These are phyloP conservation scores for Helicostylum pulchrum DNA, from an alignment of 192 early-diverging fungal species.

Conservation along the genomic window DNA sequence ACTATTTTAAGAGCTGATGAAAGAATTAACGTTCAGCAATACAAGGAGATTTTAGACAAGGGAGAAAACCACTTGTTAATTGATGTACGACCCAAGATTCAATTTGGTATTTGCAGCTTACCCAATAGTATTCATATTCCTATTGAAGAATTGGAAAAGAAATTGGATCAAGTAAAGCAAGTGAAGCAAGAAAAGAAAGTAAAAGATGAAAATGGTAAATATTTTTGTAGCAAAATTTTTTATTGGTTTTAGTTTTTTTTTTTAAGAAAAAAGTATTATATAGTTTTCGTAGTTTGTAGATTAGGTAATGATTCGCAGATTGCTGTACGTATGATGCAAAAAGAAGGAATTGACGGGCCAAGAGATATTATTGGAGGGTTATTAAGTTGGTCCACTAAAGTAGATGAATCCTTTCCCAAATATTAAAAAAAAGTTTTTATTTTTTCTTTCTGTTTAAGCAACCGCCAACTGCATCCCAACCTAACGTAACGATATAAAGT, in stretches of 20 bases:
- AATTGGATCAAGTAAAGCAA: constrained; percentile 42
- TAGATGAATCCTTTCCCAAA: constrained; percentile 80
- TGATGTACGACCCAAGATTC: constrained; percentile 84
- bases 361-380: constrained; percentile 86
- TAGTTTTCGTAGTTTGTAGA: constrained; percentile 83
- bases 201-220: constrained; percentile 26
- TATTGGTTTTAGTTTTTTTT: background rate
- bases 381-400: constrained; percentile 64
- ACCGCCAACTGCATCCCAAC: constrained; percentile 33
- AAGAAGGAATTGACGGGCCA: constrained; percentile 57
- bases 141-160: constrained; percentile 43
- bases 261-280: background rate
- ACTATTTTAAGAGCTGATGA: background rate
- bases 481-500: constrained; percentile 15
- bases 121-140: constrained; percentile 56
- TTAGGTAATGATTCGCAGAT: constrained; percentile 88
- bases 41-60: constrained; percentile 38
- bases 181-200: constrained; percentile 10
- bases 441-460: background rate
- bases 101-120: constrained; percentile 82
- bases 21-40: constrained; percentile 34
- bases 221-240: constrained; percentile 3
- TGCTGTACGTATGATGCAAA: constrained; percentile 74
- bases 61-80: constrained; percentile 68
- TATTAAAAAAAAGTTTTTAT: constrained; percentile 48